Percentiles rank a stretch among this genome's conserved stretches.
These are phyloP conservation scores for Penicillium fimorum DNA, from an alignment of 495 filamentous ascomycete species.

Conservation along the genomic window DNA sequence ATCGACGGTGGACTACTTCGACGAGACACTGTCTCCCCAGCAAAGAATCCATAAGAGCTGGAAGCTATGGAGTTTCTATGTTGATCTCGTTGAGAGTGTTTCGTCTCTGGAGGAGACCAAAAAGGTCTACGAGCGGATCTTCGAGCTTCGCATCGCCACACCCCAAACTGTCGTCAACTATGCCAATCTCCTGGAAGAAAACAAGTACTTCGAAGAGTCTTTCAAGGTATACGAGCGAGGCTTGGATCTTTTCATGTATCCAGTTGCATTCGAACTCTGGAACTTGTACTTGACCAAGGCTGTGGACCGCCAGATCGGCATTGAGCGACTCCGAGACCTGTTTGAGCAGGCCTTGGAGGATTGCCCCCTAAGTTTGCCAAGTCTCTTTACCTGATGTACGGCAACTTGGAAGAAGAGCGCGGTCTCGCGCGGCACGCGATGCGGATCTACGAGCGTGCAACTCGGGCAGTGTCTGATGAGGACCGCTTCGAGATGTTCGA, in stretches of 20 bases:
- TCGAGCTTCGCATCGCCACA: constrained; percentile 96
- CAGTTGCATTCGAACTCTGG: constrained; percentile 98
- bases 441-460: constrained; percentile 98
- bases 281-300: constrained; percentile 98
- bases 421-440: constrained; percentile 96
- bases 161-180: constrained; percentile 99
- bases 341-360: constrained; percentile 97
- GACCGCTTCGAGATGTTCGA: constrained; percentile 98
- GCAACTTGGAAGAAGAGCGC: constrained; percentile 93
- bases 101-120: constrained; percentile 87
- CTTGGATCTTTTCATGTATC: constrained; percentile 94
- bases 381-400: constrained; percentile 95
- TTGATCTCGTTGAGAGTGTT: constrained; percentile 95
- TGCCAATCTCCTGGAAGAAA: constrained; percentile 91
- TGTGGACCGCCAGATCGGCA: constrained; percentile 89
- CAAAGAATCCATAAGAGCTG: constrained; percentile 98
- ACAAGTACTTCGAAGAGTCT: constrained; percentile 94
- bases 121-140: constrained; percentile 94
- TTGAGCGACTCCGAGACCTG: constrained; percentile 90
- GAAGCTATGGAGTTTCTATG: constrained; percentile 99
- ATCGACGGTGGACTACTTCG: constrained; percentile 96
- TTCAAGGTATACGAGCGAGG: constrained; percentile 98
- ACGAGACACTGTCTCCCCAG: constrained; percentile 90
- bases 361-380: constrained; percentile 96
- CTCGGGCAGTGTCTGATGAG: constrained; percentile 91